Percentiles rank a stretch among this genome's conserved stretches.
phyloP scores from a whole-genome alignment of 257 asterid species.

The Penstemon barbatus region DNA sequence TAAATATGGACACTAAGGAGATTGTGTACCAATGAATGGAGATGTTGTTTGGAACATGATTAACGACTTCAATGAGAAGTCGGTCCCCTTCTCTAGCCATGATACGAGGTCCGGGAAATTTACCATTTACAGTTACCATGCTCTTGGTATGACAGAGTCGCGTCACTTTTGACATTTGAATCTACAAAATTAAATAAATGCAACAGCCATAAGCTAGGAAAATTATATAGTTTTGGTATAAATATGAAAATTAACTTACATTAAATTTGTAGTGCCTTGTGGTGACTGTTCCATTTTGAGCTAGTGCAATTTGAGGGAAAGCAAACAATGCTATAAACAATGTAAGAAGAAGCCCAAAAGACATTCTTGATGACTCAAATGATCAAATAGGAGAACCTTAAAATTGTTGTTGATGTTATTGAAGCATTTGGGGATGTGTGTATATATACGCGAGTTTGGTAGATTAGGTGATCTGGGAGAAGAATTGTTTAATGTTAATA shows the following conservation, averaged over 20 bases:
- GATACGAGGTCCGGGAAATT: constrained; percentile 57
- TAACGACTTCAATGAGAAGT: constrained; percentile 50
- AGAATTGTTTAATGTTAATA: constrained; percentile 3
- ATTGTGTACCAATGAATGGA: constrained; percentile 52
- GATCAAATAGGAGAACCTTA: neutral
- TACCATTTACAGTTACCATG: constrained; percentile 54
- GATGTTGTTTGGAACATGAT: constrained; percentile 54
- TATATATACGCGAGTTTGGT: constrained; percentile 30
- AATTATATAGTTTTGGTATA: no score
- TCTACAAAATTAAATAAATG: constrained; percentile 20
- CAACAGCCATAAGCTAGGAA: neutral
- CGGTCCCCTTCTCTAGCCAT: constrained; percentile 62
- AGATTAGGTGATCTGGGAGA: constrained; percentile 25
- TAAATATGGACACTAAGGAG: no score
- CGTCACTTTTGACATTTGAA: constrained; percentile 46
- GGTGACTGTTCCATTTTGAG: constrained; percentile 13
- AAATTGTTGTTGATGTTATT: constrained; percentile 12
- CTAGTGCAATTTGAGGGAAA: constrained; percentile 20
- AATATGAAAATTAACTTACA: constrained; percentile 27
- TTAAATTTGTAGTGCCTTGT: constrained; percentile 51
- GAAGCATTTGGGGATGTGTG: neutral
- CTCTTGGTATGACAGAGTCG: constrained; percentile 57
- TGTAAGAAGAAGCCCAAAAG: constrained; percentile 4
- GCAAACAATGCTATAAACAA: constrained; percentile 28
- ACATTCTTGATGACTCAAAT: neutral